Evolutionary conservation across 2,329 filamentous ascomycete species (phyloP), one percentile per base, ranked within the genome.

Genomic region (Myriangium duriaei): DNA sequence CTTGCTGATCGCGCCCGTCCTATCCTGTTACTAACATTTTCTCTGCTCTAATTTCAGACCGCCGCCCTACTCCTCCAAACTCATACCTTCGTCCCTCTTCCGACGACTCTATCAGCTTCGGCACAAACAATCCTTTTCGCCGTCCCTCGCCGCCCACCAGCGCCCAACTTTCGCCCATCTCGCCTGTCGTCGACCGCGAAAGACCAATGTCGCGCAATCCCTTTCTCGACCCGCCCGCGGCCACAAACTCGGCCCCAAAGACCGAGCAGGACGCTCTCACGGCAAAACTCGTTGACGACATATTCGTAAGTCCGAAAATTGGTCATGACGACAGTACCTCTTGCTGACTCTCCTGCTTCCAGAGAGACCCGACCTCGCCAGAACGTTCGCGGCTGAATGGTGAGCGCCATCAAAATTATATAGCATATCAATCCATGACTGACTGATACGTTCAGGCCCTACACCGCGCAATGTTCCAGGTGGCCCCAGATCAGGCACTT

Each of bases 261-360:
- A 29, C 63, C 52, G 61, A 68, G 43, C 60, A 61, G 41, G 56
- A 62, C 37, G 55, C 62, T 37, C 49, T 60, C 39, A 64, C 52
- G 28, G 58, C 63, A 46, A 64, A 61, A 39, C 68, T 74, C 41
- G 73, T 77, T 34, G 76, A 80, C 47, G 79, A 85, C 45, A 70
- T 86, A 43, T 86, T 86, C 65, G 81, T 86, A 78, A 57, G 81
- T 81, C 42, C n/a, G n/a, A n/a, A n/a, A n/a, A n/a, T n/a, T n/a
- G n/a, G n/a, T n/a, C n/a, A n/a, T n/a, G 34, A 42, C 28, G 32
- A 42, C 34, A 37, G 37, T 17, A 39, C 13, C 18, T 32, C 31
- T 34, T 39, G 32, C 30, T 39, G 39, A 17, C 18, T 40, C 21
- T 16, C 29, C 19, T 13, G n/a, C 15, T 18, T 36, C 18, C 57